These are phyloP conservation scores for Cotoneaster glaucophyllus DNA, from an alignment of 306 rosid genomes.

Conservation along the genomic window DNA sequence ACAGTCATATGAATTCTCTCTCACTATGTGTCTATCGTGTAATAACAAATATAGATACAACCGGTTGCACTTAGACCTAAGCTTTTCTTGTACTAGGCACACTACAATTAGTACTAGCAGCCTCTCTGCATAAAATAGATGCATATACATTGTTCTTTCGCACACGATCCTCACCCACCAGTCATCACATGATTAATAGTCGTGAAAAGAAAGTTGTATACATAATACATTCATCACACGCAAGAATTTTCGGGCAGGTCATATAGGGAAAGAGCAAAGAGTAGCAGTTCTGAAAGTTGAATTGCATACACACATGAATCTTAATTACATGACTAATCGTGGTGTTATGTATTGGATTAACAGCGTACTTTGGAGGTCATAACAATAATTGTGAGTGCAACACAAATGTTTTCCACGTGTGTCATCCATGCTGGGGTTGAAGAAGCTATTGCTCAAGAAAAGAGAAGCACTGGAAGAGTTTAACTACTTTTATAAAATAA, in stretches of 20 bases:
- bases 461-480: constrained; percentile 10
- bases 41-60: too few species aligned
- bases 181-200: background rate
- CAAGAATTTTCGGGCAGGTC: too few species aligned
- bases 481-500: background rate
- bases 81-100: too few species aligned
- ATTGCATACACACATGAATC: background rate
- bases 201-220: background rate
- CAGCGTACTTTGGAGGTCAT: constrained; percentile 71
- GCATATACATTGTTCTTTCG: too few species aligned
- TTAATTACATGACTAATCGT: background rate
- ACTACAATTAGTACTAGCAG: too few species aligned
- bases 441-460: constrained; percentile 13
- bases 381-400: constrained; percentile 66
- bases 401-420: constrained; percentile 58
- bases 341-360: background rate
- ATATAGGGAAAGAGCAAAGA: background rate
- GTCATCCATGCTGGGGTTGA: constrained; percentile 54
- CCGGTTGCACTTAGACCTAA: too few species aligned
- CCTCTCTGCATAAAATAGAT: too few species aligned
- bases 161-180: too few species aligned
- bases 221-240: background rate
- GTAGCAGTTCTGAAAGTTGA: background rate
- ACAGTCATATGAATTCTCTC: too few species aligned
- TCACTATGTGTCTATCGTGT: too few species aligned